Percentiles rank a stretch among this genome's conserved stretches.
phyloP scores from a whole-genome alignment of 257 asterid genomes.

The Eucommia ulmoides region DNA sequence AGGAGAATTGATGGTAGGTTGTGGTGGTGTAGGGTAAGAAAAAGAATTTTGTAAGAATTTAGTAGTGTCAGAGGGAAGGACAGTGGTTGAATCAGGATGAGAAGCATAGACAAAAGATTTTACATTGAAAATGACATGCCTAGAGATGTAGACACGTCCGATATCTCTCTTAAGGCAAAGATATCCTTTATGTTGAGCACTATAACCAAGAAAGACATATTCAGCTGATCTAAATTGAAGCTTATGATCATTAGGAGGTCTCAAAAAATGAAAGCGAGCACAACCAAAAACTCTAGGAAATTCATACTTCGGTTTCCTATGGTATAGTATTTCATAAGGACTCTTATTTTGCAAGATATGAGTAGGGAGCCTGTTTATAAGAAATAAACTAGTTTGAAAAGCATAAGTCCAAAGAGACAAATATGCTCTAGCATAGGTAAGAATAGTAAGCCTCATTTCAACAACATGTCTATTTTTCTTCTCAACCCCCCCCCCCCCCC shows the following conservation, averaged over 20 bases:
- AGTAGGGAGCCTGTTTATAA: not conserved
- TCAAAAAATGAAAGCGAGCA: not conserved
- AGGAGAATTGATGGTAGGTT: not conserved
- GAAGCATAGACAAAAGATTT: not conserved
- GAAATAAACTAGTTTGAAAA: not conserved
- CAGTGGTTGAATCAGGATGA: too few species aligned
- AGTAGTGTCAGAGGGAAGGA: not conserved
- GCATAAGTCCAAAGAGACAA: not conserved
- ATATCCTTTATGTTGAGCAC: not conserved
- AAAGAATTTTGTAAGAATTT: not conserved
- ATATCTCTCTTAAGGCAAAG: not conserved
- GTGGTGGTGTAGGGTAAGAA: too few species aligned
- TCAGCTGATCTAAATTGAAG: not conserved
- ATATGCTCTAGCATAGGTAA: not conserved
- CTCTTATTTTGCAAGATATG: not conserved
- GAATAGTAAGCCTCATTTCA: not conserved
- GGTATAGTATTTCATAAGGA: not conserved
- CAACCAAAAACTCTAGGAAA: not conserved
- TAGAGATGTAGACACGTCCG: not conserved
- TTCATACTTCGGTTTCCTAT: not conserved
- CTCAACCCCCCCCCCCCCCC: too few species aligned
- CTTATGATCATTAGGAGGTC: not conserved
- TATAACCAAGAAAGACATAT: not conserved
- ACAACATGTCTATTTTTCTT: not conserved
- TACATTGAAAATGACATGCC: not conserved